Evolutionary conservation across 2,329 filamentous ascomycete species (phyloP).

Genomic region (Cadophora luteo-olivacea): DNA sequence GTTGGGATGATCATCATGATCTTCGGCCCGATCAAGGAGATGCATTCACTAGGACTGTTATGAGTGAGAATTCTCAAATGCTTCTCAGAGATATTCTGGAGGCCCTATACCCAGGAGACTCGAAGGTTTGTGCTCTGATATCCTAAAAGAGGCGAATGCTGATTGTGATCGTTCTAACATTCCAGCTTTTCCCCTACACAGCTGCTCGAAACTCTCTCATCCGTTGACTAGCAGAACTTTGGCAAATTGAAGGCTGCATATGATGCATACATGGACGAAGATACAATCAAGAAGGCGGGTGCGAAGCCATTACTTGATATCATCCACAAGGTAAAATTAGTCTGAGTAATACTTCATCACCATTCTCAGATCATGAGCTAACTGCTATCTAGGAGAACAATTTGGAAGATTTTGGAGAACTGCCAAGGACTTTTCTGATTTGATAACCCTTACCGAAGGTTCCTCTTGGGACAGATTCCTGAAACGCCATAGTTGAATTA

Average conservation of each 20-base stretch:
- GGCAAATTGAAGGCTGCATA: conserved; percentile 69
- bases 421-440: too few relatives aligned
- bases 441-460: too few relatives aligned
- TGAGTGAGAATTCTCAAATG: conserved; percentile 65
- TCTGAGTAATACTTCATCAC: too few relatives aligned
- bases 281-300: conserved; percentile 60
- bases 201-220: conserved; percentile 47
- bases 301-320: conserved; percentile 61
- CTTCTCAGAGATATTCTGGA: conserved; percentile 69
- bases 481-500: background rate
- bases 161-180: conserved; percentile 48
- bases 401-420: too few relatives aligned
- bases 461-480: too few relatives aligned
- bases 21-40: conserved; percentile 68
- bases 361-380: too few relatives aligned
- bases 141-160: background rate
- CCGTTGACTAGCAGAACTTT: conserved; percentile 67
- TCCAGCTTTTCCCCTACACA: conserved; percentile 56
- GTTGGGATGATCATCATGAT: conserved; percentile 69
- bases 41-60: conserved; percentile 64
- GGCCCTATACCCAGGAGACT: conserved; percentile 56
- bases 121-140: conserved; percentile 42
- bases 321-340: conserved; percentile 47
- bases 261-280: conserved; percentile 69
- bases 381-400: too few relatives aligned